A percentile compares a stretch with the other conserved stretches of the same genome.
Evolutionary conservation across 257 asterid genomes (phyloP).

Genomic region (Plantago ovata): DNA sequence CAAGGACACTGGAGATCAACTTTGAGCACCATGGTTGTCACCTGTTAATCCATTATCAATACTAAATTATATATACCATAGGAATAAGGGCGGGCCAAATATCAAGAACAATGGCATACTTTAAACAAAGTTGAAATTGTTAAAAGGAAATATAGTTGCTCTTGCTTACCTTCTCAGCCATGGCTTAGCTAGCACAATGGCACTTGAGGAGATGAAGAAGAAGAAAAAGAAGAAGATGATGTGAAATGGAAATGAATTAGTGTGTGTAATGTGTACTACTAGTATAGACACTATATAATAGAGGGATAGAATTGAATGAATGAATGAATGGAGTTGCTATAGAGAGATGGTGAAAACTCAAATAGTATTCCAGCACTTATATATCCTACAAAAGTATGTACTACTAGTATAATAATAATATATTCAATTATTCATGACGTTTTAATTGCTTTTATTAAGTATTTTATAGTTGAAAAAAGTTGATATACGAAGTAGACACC

Average conservation of each 20-base stretch:
- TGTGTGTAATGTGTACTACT: not conserved
- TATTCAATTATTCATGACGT: too few species aligned
- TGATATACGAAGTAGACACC: too few species aligned
- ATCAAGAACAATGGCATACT: not conserved
- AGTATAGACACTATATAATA: too few species aligned
- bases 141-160: not conserved
- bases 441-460: too few species aligned
- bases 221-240: not conserved
- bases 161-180: slow-evolving; percentile 23
- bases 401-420: too few species aligned
- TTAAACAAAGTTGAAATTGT: not conserved
- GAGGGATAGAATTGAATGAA: too few species aligned
- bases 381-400: too few species aligned
- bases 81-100: too few species aligned
- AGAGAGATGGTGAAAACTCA: too few species aligned
- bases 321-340: too few species aligned
- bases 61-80: not conserved
- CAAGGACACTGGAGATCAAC: slow-evolving; percentile 83
- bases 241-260: not conserved
- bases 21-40: slow-evolving; percentile 61
- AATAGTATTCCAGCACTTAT: too few species aligned
- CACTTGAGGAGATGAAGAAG: not conserved
- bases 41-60: slow-evolving; percentile 24
- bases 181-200: not conserved
- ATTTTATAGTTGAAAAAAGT: too few species aligned